Evolutionary conservation across 257 asterid species (phyloP).

Genomic region (Capsicum rhomboideum): DNA sequence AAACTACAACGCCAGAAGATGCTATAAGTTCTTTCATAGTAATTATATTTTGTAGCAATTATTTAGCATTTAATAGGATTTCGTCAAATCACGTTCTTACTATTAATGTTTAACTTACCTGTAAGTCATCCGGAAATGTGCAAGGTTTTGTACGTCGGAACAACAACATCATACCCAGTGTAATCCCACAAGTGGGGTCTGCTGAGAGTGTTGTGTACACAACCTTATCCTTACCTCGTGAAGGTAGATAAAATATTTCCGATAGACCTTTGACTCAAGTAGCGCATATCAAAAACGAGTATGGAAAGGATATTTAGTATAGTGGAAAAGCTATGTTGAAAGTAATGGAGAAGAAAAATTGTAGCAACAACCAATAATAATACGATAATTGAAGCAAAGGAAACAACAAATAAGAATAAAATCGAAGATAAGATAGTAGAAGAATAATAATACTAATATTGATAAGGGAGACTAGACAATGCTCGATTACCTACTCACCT

Average conservation of each 20-base stretch:
- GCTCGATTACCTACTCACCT: neutral
- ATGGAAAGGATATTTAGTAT: neutral
- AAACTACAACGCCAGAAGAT: neutral
- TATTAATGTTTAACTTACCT: neutral
- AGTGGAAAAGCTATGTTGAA: neutral
- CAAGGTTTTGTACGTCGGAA: neutral
- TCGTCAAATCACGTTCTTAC: neutral
- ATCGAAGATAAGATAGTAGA: too few relatives aligned
- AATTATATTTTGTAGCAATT: neutral
- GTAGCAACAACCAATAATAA: neutral
- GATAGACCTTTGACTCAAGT: neutral
- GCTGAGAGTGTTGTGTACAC: neutral
- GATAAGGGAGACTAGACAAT: neutral
- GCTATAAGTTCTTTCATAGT: neutral
- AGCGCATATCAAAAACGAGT: neutral
- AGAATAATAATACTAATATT: neutral
- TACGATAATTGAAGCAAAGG: neutral
- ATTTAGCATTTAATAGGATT: neutral
- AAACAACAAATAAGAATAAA: neutral
- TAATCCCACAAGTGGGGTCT: neutral
- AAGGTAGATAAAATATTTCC: neutral
- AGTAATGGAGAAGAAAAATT: neutral
- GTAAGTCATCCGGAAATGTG: neutral
- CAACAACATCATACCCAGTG: neutral
- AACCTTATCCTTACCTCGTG: neutral